These are phyloP conservation scores for Syzygium grande DNA, from an alignment of 345 rosid genomes.

Conservation along the genomic window DNA sequence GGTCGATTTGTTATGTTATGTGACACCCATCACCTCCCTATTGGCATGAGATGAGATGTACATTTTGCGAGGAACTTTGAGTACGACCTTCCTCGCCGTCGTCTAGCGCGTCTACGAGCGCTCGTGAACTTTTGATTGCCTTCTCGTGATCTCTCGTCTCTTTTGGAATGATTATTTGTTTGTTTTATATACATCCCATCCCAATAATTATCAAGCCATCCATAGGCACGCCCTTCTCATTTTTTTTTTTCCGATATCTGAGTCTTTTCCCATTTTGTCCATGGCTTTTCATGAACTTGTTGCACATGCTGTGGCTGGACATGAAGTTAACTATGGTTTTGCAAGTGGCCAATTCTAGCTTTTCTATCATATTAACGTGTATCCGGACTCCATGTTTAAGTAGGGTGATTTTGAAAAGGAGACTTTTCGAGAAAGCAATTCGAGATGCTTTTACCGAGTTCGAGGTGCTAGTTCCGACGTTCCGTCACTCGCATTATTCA, in stretches of 20 bases:
- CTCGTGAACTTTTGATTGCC: slow-evolving; percentile 43
- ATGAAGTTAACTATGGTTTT: neutral
- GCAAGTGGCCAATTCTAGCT: neutral
- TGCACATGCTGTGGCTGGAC: neutral
- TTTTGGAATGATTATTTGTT: neutral
- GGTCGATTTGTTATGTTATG: neutral
- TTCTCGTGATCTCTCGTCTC: slow-evolving; percentile 30
- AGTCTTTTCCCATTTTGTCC: neutral
- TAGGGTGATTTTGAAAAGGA: neutral
- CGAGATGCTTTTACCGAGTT: neutral
- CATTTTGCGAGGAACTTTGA: slow-evolving; percentile 3
- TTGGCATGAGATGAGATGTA: neutral
- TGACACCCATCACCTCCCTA: neutral
- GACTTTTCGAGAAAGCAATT: neutral
- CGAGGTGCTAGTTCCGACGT: neutral
- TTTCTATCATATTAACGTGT: neutral
- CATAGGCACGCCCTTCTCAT: neutral
- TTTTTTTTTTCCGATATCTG: neutral
- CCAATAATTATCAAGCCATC: neutral
- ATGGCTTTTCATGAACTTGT: neutral
- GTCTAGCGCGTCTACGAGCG: slow-evolving; percentile 14
- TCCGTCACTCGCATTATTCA: neutral
- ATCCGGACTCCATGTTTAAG: neutral
- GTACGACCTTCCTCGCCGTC: slow-evolving; percentile 44
- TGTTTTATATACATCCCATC: neutral